These are phyloP conservation scores for Hypoxylon intermedium DNA, from an alignment of 495 filamentous ascomycete genomes.

Conservation along the genomic window DNA sequence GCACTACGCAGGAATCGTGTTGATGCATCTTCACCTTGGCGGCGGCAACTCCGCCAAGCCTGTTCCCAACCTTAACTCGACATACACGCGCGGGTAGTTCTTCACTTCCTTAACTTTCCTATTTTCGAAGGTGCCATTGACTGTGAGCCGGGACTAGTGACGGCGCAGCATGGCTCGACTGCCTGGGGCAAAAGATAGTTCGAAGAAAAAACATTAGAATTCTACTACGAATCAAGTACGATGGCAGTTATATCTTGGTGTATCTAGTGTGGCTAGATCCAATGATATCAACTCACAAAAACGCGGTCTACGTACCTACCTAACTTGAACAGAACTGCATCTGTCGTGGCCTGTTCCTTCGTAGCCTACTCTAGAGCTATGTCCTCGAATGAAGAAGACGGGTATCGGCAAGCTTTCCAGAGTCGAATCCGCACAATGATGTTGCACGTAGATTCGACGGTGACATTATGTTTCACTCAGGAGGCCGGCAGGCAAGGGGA, in stretches of 20 bases:
- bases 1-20: no score
- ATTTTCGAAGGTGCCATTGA: slow-evolving; percentile 13
- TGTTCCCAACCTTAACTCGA: slow-evolving; percentile 4
- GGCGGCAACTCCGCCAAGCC: slow-evolving; percentile 10
- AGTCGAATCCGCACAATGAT: neutral
- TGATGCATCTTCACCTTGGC: neutral
- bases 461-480: neutral
- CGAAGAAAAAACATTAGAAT: neutral
- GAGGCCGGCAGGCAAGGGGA: neutral
- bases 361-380: neutral
- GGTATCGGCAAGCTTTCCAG: neutral
- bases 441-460: neutral
- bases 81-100: slow-evolving; percentile 13
- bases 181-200: no score
- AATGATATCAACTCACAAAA: no score
- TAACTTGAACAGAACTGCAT: no score
- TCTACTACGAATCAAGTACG: no score
- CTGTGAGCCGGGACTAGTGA: neutral
- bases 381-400: neutral
- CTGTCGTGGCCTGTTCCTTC: neutral
- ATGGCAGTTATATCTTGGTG: neutral
- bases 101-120: slow-evolving; percentile 3
- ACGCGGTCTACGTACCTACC: no score
- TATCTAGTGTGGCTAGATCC: neutral
- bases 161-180: no score